Percentiles rank a stretch among this genome's conserved stretches.
Evolutionary conservation across 495 filamentous ascomycete genomes (phyloP).

Genomic region (Chaetomium cochliodes): DNA sequence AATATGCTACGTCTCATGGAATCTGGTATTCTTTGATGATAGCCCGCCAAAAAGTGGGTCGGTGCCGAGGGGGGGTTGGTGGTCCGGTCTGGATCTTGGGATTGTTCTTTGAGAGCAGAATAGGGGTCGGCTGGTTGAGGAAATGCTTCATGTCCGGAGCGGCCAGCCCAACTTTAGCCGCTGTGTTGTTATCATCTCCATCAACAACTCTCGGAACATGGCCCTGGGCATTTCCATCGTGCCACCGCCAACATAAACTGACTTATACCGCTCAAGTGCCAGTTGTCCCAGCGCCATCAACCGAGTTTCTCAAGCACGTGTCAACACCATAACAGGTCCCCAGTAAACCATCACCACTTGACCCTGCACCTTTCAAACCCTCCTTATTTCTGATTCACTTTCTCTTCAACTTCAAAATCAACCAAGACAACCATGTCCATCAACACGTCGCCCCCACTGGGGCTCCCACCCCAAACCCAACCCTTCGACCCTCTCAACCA

Average conservation of each 20-base stretch:
- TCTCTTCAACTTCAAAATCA: neutral
- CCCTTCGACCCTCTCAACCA: slow-evolving; percentile 60
- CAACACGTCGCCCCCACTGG: neutral
- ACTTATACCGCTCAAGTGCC: neutral
- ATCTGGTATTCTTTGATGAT: slow-evolving; percentile 10
- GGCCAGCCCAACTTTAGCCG: neutral
- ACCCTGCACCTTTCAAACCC: neutral
- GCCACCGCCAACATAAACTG: neutral
- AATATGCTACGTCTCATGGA: slow-evolving; percentile 8
- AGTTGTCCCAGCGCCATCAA: neutral
- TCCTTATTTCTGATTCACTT: neutral
- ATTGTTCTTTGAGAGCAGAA: slow-evolving; percentile 21
- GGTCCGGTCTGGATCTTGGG: neutral
- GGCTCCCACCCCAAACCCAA: neutral
- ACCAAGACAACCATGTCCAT: slow-evolving; percentile 15
- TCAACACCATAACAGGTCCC: neutral
- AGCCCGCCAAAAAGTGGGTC: neutral
- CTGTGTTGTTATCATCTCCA: neutral
- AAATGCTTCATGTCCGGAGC: neutral
- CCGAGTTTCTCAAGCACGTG: neutral
- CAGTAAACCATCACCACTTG: neutral
- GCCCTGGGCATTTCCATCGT: neutral
- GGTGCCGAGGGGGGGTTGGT: neutral
- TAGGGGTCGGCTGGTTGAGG: neutral
- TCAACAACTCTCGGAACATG: neutral